phyloP scores from a whole-genome alignment of 2,329 filamentous ascomycete genomes.

The Diaporthe vexans region DNA sequence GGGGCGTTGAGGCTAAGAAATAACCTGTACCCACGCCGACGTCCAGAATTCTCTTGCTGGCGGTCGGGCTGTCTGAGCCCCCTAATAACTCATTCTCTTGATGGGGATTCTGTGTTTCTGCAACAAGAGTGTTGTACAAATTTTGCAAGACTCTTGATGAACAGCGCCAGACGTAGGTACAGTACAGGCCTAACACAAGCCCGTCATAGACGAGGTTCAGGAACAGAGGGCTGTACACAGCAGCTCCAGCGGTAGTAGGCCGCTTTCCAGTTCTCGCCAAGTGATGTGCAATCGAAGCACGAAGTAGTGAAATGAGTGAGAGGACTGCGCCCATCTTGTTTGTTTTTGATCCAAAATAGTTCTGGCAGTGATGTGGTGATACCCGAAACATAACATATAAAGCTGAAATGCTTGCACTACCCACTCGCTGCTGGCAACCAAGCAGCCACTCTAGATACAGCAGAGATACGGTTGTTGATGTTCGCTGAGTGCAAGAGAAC shows the following conservation, averaged over 20 bases:
- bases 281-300: neutral
- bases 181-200: slow-evolving; percentile 19
- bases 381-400: neutral
- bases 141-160: neutral
- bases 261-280: neutral
- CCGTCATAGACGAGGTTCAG: slow-evolving; percentile 20
- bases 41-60: slow-evolving; percentile 3
- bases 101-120: neutral
- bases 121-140: neutral
- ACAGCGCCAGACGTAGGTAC: slow-evolving; percentile 21
- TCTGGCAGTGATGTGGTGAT: neutral
- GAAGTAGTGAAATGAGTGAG: neutral
- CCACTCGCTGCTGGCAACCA: neutral
- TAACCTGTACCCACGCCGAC: slow-evolving; percentile 27
- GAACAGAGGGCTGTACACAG: slow-evolving; percentile 25
- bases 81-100: neutral
- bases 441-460: neutral
- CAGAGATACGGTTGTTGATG: neutral
- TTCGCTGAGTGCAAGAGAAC: neutral
- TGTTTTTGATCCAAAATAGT: neutral
- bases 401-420: neutral
- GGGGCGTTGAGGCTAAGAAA: slow-evolving; percentile 3
- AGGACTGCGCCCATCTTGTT: neutral
- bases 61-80: neutral
- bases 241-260: slow-evolving; percentile 9